These are phyloP conservation scores for Podospora tetraspora DNA, from an alignment of 495 filamentous ascomycete genomes.

Conservation along the genomic window DNA sequence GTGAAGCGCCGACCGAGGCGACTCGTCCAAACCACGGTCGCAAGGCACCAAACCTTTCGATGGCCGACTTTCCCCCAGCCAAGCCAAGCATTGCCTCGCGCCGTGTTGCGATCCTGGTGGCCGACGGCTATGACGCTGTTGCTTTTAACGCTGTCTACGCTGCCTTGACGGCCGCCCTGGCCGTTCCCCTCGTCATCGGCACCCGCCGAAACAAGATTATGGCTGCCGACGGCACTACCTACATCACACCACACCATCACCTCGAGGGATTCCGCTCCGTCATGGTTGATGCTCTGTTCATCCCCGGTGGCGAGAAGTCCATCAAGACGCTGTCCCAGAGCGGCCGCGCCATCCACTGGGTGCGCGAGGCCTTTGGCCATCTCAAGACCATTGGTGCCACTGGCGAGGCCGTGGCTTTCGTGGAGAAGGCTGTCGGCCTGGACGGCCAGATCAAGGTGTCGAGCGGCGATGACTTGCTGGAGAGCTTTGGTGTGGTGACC, in stretches of 20 bases:
- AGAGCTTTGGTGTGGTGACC: conserved; percentile 68
- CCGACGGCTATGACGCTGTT: conserved; percentile 70
- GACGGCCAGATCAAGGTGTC: conserved; percentile 46
- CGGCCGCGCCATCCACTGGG: conserved; percentile 76
- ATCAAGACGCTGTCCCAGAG: conserved; percentile 56
- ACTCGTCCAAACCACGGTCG: conserved; percentile 58
- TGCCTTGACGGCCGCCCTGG: conserved; percentile 54
- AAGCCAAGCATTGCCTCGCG: conserved; percentile 65
- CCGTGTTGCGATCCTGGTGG: conserved; percentile 71
- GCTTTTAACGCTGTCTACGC: conserved; percentile 60
- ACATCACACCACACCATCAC: conserved; percentile 69
- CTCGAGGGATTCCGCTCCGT: conserved; percentile 78
- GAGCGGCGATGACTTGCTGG: conserved; percentile 46
- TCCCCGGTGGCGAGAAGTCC: conserved; percentile 68
- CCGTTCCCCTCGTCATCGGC: conserved; percentile 68
- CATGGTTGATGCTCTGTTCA: conserved; percentile 77
- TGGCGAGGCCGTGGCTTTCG: conserved; percentile 63
- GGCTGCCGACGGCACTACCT: conserved; percentile 51
- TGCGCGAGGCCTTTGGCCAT: conserved; percentile 77
- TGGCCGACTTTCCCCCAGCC: conserved; percentile 54
- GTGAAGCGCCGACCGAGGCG: conserved; percentile 49
- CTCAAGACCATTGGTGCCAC: conserved; percentile 73
- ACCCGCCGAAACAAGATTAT: conserved; percentile 55
- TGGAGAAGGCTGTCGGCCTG: conserved; percentile 53
- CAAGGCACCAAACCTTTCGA: conserved; percentile 56